Base-by-base conservation (phyloP, 768 basidiomycete genomes). In the Obba rivulosa region DNA sequence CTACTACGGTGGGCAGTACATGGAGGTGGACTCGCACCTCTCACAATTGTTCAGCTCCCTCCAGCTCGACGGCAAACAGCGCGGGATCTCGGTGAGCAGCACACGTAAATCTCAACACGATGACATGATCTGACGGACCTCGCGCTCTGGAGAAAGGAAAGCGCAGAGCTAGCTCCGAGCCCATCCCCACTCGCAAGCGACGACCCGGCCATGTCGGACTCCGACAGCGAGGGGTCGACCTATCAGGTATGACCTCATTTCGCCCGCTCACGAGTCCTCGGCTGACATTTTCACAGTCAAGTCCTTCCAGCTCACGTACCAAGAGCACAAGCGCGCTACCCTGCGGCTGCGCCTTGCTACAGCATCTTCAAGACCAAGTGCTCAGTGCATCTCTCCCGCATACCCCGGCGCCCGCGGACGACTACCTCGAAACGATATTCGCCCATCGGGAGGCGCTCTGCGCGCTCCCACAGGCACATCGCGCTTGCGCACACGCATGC, bases 271-370 rank as follows among this genome's bases (percentile, higher is more conserved):
- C 46, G 43, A 23, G 44, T 41, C 44, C 37, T 13, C 48, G 43
- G 28, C 49, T 49, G 47, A 43, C 47, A 24, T 49, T 50, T 35
- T 21, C 38, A 25, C 18, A 39, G 14, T 11, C 45, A 36, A n/a
- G 18, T 28, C 3, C 21, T n/a, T 28, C 8, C 40, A n/a, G 25
- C 40, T 4, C 20, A 16, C 34, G 3, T 4, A n/a, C 35, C 24
- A 39, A 42, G 16, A 25, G 14, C 18, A 43, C 9, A n/a, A 11
- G 13, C 25, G 22, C 45, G 45, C 51, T 42, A 46, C 53, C 52
- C 45, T 62, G 55, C 63, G 63, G 54, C 53, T 68, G 67, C 62
- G 62, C 57, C 17, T 59, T 66, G 49, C 61, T 68, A 36, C 60
- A 61, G 48, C 51, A 58, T 25, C 51, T 67, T 40, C 61, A 52